Conservation (phyloP, 805 yeast species). For the Metschnikowia colocasiae region DNA sequence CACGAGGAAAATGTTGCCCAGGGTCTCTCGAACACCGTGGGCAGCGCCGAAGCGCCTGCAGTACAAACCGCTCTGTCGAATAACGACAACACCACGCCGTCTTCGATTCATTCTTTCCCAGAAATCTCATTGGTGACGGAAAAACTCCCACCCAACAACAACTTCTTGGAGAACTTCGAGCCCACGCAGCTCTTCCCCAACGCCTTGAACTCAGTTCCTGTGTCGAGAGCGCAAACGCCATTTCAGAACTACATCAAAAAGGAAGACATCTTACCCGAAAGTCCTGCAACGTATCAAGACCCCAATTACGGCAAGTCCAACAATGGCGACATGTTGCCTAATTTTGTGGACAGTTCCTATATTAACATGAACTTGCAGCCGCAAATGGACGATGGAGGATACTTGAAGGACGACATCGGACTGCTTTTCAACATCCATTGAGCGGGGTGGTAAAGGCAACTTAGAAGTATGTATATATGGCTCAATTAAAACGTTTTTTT, state of each 20-base stretch:
- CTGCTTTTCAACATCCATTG: constrained; percentile 11
- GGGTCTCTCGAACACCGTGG: background rate
- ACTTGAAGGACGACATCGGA: constrained; percentile 18
- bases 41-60: background rate
- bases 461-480: background rate
- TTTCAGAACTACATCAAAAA: constrained; percentile 2
- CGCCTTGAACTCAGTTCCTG: constrained; percentile 32
- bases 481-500: constrained; percentile 13
- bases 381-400: constrained; percentile 15
- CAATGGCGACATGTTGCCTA: constrained; percentile 23
- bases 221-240: constrained; percentile 38
- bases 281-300: constrained; percentile 7
- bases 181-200: constrained; percentile 55
- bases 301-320: constrained; percentile 7
- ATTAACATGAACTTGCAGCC: constrained; percentile 41
- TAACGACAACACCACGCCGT: constrained; percentile 31
- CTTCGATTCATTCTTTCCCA: constrained; percentile 41
- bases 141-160: constrained; percentile 44
- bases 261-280: constrained; percentile 7
- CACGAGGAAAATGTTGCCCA: constrained; percentile 1
- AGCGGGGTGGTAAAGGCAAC: background rate
- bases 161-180: constrained; percentile 50
- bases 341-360: constrained; percentile 40
- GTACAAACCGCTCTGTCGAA: constrained; percentile 5
- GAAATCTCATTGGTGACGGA: constrained; percentile 56